phyloP scores from a whole-genome alignment of 106 monocot species.

The Platanthera guangdongensis region DNA sequence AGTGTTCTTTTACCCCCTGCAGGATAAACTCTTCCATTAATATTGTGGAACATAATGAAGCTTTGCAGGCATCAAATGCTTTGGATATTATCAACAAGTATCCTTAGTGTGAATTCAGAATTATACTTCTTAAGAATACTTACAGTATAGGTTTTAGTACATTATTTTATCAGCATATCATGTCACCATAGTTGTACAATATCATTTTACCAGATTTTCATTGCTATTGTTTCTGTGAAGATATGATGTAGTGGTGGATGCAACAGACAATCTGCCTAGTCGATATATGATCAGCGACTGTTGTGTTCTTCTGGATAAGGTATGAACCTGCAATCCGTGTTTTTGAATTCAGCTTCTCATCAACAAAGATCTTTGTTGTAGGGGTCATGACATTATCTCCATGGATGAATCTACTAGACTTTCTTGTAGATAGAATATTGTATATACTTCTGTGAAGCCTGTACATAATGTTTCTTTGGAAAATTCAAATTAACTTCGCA shows the following conservation, averaged over 20 bases:
- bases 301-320: slow-evolving; percentile 89
- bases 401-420: neutral
- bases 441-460: neutral
- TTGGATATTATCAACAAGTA: slow-evolving; percentile 87
- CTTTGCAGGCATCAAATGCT: slow-evolving; percentile 68
- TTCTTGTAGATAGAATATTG: neutral
- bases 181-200: neutral
- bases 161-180: neutral
- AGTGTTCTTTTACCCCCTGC: slow-evolving; percentile 14
- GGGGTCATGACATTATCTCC: neutral
- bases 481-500: neutral
- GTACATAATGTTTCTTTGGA: neutral
- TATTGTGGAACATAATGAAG: slow-evolving; percentile 70
- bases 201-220: slow-evolving; percentile 19
- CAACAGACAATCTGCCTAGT: slow-evolving; percentile 94
- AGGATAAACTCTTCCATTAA: slow-evolving; percentile 91
- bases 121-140: neutral
- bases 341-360: neutral
- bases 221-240: slow-evolving; percentile 35
- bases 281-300: slow-evolving; percentile 98
- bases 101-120: slow-evolving; percentile 34
- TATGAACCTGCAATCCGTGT: slow-evolving; percentile 10
- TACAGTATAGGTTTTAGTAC: neutral
- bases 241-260: slow-evolving; percentile 98
- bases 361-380: neutral